phyloP scores from a whole-genome alignment of 2,329 filamentous ascomycete genomes.

The Penicillium sp. region DNA sequence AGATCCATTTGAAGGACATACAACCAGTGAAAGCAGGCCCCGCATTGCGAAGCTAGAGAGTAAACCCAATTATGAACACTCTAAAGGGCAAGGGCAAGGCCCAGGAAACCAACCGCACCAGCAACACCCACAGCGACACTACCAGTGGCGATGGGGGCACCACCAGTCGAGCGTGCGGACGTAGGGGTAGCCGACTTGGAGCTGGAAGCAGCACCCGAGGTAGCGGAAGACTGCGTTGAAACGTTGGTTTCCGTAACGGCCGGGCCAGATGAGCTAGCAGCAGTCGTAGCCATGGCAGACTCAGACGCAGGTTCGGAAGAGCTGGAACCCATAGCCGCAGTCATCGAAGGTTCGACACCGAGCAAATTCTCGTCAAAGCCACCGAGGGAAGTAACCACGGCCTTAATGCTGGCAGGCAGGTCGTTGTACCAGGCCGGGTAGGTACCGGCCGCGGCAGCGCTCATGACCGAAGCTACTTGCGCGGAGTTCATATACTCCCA shows the following conservation, averaged over 20 bases:
- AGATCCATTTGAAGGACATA: too few relatives aligned
- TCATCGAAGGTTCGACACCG: not conserved
- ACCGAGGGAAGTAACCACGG: conserved; percentile 6
- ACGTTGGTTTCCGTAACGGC: not conserved
- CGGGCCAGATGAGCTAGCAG: not conserved
- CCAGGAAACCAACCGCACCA: not conserved
- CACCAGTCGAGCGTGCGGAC: not conserved
- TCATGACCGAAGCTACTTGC: conserved; percentile 1
- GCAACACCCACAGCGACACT: not conserved
- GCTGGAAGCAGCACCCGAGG: not conserved
- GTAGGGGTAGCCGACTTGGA: not conserved
- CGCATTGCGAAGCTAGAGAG: too few relatives aligned
- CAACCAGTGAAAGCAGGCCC: too few relatives aligned
- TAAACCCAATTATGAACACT: not conserved
- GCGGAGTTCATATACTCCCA: conserved; percentile 2
- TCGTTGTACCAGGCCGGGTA: conserved; percentile 20
- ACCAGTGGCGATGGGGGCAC: not conserved
- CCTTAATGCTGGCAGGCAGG: conserved; percentile 13
- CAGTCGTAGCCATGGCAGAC: not conserved
- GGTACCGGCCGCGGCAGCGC: conserved; percentile 6
- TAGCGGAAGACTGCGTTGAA: not conserved
- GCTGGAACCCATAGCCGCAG: not conserved
- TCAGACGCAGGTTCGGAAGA: not conserved
- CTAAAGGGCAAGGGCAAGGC: not conserved
- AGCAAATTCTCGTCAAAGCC: conserved; percentile 2